phyloP scores from a whole-genome alignment of 2,329 filamentous ascomycete genomes.

The Colletotrichum eremochloae region DNA sequence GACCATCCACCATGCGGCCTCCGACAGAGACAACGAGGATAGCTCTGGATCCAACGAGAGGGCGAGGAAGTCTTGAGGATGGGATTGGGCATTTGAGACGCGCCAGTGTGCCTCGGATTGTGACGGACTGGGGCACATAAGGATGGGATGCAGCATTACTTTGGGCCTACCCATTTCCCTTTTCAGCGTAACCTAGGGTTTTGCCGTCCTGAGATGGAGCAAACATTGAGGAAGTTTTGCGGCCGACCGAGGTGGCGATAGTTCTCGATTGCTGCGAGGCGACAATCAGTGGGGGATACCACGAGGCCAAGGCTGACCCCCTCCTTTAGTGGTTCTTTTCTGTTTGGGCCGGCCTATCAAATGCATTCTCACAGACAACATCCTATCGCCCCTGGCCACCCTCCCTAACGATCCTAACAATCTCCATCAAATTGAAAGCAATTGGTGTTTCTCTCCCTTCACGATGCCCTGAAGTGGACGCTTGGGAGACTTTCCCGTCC shows the following conservation, averaged over 20 bases:
- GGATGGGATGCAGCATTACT: not conserved
- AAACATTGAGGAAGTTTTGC: slow-evolving; percentile 2
- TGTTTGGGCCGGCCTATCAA: slow-evolving; percentile 22
- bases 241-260: slow-evolving; percentile 18
- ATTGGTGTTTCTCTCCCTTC: not conserved
- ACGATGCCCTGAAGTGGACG: not conserved
- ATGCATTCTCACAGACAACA: slow-evolving; percentile 10
- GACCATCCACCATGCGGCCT: not conserved
- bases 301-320: slow-evolving; percentile 1
- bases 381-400: not conserved
- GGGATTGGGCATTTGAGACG: not conserved
- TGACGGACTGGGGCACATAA: not conserved
- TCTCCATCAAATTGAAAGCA: not conserved
- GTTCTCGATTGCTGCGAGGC: slow-evolving; percentile 8
- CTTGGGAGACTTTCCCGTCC: not conserved
- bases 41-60: not conserved
- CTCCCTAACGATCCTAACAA: not conserved
- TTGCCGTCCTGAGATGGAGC: not conserved
- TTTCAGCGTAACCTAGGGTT: not conserved
- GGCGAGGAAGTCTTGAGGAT: slow-evolving; percentile 14
- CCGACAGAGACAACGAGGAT: not conserved
- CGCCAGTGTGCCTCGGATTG: not conserved
- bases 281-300: slow-evolving; percentile 14
- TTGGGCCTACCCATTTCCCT: not conserved
- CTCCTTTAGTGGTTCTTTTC: slow-evolving; percentile 17